phyloP scores from a whole-genome alignment of 306 rosid genomes.

The Vicia faba region DNA sequence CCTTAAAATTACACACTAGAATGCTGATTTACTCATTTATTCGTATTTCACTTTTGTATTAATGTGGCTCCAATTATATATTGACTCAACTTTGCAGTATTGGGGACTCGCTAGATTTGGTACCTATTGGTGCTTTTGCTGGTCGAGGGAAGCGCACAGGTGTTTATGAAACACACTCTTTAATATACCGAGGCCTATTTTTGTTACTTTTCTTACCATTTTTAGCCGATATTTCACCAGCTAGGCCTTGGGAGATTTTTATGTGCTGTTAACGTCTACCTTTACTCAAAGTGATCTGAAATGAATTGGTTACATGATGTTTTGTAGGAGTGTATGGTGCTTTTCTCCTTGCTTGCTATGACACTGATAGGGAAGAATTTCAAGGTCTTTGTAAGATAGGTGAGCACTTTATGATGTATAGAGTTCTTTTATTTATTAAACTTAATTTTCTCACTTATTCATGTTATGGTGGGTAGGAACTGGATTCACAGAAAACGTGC shows the following conservation, averaged over 20 bases:
- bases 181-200: conserved; percentile 17
- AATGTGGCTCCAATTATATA: conserved; percentile 29
- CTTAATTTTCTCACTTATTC: conserved; percentile 35
- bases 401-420: conserved; percentile 44
- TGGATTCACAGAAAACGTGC: conserved; percentile 75
- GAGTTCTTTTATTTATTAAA: conserved; percentile 25
- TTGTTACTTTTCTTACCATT: conserved; percentile 2
- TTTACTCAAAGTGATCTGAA: conserved; percentile 29
- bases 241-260: conserved; percentile 26
- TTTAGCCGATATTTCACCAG: conserved; percentile 13
- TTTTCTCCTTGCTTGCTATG: conserved; percentile 90
- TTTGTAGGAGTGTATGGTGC: conserved; percentile 86
- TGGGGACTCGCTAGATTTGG: conserved; percentile 97
- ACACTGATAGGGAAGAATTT: conserved; percentile 72
- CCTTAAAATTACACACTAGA: neutral
- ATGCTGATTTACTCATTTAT: neutral
- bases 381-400: conserved; percentile 97
- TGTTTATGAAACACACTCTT: conserved; percentile 38
- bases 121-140: conserved; percentile 91
- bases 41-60: conserved; percentile 27
- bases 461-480: conserved; percentile 57
- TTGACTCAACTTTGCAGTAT: conserved; percentile 59
- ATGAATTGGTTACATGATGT: conserved; percentile 35
- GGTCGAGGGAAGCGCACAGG: conserved; percentile 99
- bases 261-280: conserved; percentile 29